phyloP scores from a whole-genome alignment of 768 basidiomycete species.

The Leccinum sublutescens region DNA sequence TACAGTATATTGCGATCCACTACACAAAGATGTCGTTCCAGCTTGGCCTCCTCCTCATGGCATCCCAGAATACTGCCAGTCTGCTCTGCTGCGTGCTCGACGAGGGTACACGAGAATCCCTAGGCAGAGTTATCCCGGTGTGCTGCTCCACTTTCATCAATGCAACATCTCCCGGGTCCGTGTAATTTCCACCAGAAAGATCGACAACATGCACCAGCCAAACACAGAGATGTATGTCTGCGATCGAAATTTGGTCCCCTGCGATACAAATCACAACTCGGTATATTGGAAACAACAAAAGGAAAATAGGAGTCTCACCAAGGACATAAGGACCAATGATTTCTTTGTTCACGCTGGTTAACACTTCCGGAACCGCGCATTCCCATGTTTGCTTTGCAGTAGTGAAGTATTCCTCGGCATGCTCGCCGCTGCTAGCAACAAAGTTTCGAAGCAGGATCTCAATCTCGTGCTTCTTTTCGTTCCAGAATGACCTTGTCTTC shows the following conservation, averaged over 20 bases:
- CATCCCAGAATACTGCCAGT: conserved; percentile 72
- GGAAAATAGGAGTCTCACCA: conserved; percentile 43
- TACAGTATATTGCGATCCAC: not conserved
- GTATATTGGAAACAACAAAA: not conserved
- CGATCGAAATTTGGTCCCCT: conserved; percentile 84
- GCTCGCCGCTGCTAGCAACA: conserved; percentile 41
- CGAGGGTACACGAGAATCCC: conserved; percentile 35
- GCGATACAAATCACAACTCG: not conserved
- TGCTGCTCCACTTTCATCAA: conserved; percentile 52
- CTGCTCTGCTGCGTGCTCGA: conserved; percentile 39
- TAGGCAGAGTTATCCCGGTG: conserved; percentile 42
- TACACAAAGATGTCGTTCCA: conserved; percentile 62
- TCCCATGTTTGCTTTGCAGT: conserved; percentile 56
- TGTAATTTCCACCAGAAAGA: conserved; percentile 52
- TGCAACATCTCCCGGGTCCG: conserved; percentile 50
- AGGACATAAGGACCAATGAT: conserved; percentile 63
- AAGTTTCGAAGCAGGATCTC: conserved; percentile 47
- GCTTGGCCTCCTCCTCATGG: conserved; percentile 59
- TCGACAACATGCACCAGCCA: conserved; percentile 66
- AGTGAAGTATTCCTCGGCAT: conserved; percentile 50
- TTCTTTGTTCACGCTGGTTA: conserved; percentile 51
- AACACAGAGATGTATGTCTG: conserved; percentile 75
- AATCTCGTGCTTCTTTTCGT: conserved; percentile 46
- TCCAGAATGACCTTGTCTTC: conserved; percentile 64
- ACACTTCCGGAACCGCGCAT: conserved; percentile 41